Evolutionary conservation across 768 basidiomycete species (phyloP).

Genomic region (Leccinum subgranulosum): DNA sequence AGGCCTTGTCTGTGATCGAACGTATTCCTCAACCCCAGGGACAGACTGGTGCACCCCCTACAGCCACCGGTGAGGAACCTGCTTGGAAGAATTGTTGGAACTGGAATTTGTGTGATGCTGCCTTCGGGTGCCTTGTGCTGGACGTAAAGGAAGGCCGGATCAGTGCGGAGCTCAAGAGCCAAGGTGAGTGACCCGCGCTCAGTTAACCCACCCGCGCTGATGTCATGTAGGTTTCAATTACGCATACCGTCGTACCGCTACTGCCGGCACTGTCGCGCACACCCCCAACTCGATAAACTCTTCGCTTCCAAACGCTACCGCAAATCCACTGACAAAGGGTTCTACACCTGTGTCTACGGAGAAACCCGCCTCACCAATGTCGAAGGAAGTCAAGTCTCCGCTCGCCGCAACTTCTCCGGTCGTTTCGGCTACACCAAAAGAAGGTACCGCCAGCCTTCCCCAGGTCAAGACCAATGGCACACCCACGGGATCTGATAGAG

Average conservation of each 20-base stretch:
- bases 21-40: conserved; percentile 62
- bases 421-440: conserved; percentile 28
- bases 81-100: conserved; percentile 99
- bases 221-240: conserved; percentile 82
- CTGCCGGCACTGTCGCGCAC: conserved; percentile 45
- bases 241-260: conserved; percentile 79
- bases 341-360: conserved; percentile 35
- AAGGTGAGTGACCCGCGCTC: conserved; percentile 53
- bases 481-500: conserved; percentile 43
- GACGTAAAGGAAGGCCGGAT: conserved; percentile 91
- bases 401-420: conserved; percentile 36
- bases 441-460: conserved; percentile 34
- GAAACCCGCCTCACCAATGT: conserved; percentile 33
- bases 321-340: conserved; percentile 33
- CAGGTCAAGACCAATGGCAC: conserved; percentile 33
- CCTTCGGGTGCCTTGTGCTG: conserved; percentile 83
- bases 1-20: conserved; percentile 81
- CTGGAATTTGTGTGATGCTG: conserved; percentile 97
- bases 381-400: conserved; percentile 34
- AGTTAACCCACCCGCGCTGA: conserved; percentile 6
- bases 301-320: conserved; percentile 41
- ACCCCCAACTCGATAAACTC: conserved; percentile 60
- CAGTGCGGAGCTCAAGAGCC: conserved; percentile 87
- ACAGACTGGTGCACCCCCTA: conserved; percentile 37
- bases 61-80: conserved; percentile 73